Evolutionary conservation across 257 asterid genomes (phyloP).

Genomic region (Rubia yunnanensis): DNA sequence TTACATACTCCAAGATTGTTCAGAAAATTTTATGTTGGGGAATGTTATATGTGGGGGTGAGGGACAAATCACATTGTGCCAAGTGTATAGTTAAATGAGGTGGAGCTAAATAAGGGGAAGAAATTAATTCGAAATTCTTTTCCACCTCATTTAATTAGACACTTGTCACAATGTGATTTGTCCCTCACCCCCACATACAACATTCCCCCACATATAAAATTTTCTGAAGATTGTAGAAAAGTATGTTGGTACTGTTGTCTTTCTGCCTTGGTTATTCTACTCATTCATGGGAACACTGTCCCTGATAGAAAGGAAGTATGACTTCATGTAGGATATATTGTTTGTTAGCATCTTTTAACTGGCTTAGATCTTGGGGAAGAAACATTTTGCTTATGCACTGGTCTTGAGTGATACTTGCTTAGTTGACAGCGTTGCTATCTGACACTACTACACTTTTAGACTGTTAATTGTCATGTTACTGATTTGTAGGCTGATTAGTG

Average conservation of each 20-base stretch:
- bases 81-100: no score
- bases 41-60: no score
- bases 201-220: no score
- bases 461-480: background rate
- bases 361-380: background rate
- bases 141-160: no score
- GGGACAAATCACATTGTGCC: no score
- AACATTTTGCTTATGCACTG: background rate
- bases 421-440: background rate
- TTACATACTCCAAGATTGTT: background rate
- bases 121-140: no score
- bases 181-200: no score
- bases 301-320: background rate
- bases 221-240: background rate
- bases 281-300: background rate
- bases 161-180: no score
- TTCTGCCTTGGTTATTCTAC: background rate
- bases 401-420: background rate
- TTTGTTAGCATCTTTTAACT: background rate
- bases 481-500: background rate
- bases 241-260: background rate
- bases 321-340: background rate
- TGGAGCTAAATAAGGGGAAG: no score
- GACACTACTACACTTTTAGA: background rate
- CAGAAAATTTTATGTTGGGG: no score